Evolutionary conservation across 2,329 filamentous ascomycete genomes (phyloP).

Genomic region (Hymenoscyphus occultus): DNA sequence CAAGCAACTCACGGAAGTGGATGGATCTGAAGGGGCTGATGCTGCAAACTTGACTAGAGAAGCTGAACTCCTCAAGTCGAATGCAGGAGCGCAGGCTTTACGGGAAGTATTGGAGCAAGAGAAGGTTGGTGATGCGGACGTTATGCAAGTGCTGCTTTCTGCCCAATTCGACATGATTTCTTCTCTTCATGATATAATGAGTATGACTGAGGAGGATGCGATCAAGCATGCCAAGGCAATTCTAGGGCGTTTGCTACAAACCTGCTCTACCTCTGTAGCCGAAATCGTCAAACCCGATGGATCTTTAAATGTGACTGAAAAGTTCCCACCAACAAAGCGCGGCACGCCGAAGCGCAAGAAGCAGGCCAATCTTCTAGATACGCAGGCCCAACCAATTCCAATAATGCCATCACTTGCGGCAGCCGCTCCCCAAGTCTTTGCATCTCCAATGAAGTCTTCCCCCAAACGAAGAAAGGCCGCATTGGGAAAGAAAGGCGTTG

Average conservation of each 20-base stretch:
- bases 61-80: slow-evolving; percentile 79
- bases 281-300: slow-evolving; percentile 92
- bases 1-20: slow-evolving; percentile 72
- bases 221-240: slow-evolving; percentile 74
- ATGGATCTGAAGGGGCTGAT: slow-evolving; percentile 64
- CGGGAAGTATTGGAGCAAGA: slow-evolving; percentile 79
- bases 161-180: slow-evolving; percentile 91
- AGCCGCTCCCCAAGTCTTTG: slow-evolving; percentile 38
- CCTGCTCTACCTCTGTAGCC: slow-evolving; percentile 69
- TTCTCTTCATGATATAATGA: slow-evolving; percentile 75
- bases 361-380: slow-evolving; percentile 38
- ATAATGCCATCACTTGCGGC: slow-evolving; percentile 41
- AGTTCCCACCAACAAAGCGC: slow-evolving; percentile 65
- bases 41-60: slow-evolving; percentile 72
- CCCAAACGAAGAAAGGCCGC: slow-evolving; percentile 74
- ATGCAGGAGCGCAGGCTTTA: slow-evolving; percentile 77
- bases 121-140: slow-evolving; percentile 70
- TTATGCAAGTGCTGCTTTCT: slow-evolving; percentile 78
- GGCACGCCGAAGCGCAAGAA: slow-evolving; percentile 78
- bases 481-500: slow-evolving; percentile 66
- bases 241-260: slow-evolving; percentile 73
- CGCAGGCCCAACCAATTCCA: slow-evolving; percentile 26
- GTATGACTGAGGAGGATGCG: slow-evolving; percentile 80
- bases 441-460: slow-evolving; percentile 70
- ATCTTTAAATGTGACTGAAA: slow-evolving; percentile 54